These are phyloP conservation scores for Calonectria hawksworthii DNA, from an alignment of 2,329 filamentous ascomycete genomes.

Conservation along the genomic window DNA sequence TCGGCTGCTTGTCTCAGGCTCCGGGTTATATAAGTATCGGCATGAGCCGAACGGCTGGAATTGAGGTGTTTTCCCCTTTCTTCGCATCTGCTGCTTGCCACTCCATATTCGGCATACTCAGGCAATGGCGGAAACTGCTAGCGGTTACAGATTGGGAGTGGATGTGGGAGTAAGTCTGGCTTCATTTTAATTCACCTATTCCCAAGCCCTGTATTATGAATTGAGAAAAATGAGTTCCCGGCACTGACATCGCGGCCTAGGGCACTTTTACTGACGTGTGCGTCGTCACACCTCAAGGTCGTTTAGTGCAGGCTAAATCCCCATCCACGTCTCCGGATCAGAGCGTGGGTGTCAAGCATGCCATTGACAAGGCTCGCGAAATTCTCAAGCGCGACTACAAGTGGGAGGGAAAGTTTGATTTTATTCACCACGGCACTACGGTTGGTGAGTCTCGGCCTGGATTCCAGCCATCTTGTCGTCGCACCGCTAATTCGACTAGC, in stretches of 20 bases:
- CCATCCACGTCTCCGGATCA: background rate
- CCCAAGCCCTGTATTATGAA: background rate
- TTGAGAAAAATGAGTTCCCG: background rate
- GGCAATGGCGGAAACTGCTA: background rate
- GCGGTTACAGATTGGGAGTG: background rate
- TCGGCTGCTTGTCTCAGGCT: background rate
- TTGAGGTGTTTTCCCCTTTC: background rate
- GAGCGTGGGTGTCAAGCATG: background rate
- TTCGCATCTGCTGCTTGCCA: background rate
- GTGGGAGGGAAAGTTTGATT: background rate
- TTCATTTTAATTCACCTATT: background rate
- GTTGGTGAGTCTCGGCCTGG: background rate
- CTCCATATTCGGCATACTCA: background rate
- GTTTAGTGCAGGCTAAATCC: background rate
- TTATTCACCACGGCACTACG: background rate
- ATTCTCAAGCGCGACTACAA: background rate
- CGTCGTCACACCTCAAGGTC: background rate
- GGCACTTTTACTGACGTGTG: background rate
- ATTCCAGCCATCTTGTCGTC: background rate
- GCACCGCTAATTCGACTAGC: background rate
- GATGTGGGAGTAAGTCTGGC: background rate
- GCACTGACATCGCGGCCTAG: background rate
- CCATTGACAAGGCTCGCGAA: background rate
- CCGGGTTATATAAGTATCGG: background rate
- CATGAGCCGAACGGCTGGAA: background rate